Conservation (phyloP, 1,284 basidiomycete genomes). For the Fomitopsis schrenkii region DNA sequence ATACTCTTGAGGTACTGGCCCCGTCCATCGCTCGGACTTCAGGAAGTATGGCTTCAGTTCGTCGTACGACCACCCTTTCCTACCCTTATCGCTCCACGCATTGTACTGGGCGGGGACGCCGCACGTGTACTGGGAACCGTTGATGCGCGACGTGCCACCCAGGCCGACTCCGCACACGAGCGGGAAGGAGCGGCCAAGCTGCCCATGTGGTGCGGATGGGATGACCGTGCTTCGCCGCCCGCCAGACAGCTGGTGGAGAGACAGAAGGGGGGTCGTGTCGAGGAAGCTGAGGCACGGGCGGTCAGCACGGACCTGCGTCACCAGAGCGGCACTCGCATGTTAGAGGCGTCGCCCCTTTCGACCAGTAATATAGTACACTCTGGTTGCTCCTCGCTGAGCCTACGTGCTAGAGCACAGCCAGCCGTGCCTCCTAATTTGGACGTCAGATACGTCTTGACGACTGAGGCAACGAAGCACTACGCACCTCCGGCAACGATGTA, state of each 20-base stretch:
- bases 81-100: slow-evolving; percentile 1
- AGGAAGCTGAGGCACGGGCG: not conserved
- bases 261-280: slow-evolving; percentile 1
- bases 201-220: not conserved
- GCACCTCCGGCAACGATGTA: slow-evolving; percentile 6
- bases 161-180: not conserved
- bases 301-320: not conserved
- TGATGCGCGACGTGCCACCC: slow-evolving; percentile 5
- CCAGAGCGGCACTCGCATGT: not conserved
- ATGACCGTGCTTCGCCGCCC: not conserved
- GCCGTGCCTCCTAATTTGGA: slow-evolving; percentile 1
- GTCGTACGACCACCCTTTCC: not conserved
- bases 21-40: slow-evolving; percentile 3
- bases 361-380: not conserved
- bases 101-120: slow-evolving; percentile 6
- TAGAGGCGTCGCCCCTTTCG: slow-evolving; percentile 1
- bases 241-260: not conserved
- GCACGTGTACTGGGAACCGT: slow-evolving; percentile 5
- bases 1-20: slow-evolving; percentile 1
- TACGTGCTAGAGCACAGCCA: slow-evolving; percentile 4
- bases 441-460: not conserved
- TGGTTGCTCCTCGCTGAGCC: slow-evolving; percentile 4
- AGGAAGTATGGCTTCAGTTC: slow-evolving; percentile 3
- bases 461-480: not conserved
- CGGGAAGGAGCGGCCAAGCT: slow-evolving; percentile 1